Percentiles rank a stretch among this genome's conserved stretches.
These are phyloP conservation scores for Saccharomyces hybrid DNA, from an alignment of 1,139 yeast species.

Conservation along the genomic window DNA sequence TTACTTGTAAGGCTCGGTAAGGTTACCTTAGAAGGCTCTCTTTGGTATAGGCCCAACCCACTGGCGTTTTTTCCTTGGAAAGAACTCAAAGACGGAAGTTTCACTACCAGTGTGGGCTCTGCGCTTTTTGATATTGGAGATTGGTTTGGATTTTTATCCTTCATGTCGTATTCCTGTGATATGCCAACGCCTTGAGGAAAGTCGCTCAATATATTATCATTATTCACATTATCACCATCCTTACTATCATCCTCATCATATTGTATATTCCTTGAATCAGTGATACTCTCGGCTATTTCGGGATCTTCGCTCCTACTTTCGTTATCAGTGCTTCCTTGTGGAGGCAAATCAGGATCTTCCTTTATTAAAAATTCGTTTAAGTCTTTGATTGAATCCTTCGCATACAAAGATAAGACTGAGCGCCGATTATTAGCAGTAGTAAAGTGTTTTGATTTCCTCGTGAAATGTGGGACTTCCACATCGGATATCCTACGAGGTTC, in stretches of 20 bases:
- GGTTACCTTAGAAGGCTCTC: neutral
- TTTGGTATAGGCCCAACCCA: neutral
- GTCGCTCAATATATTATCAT: neutral
- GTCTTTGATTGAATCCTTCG: slow-evolving; percentile 35
- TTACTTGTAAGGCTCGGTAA: neutral
- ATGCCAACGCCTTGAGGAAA: neutral
- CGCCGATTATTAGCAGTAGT: slow-evolving; percentile 57
- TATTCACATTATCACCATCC: neutral
- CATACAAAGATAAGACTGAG: slow-evolving; percentile 60
- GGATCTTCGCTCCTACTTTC: slow-evolving; percentile 12
- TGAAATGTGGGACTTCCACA: slow-evolving; percentile 59
- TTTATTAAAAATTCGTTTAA: slow-evolving; percentile 42
- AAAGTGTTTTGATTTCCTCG: slow-evolving; percentile 57
- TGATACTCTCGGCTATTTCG: neutral
- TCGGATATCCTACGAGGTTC: slow-evolving; percentile 41
- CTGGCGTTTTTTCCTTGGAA: neutral
- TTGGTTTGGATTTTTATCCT: neutral
- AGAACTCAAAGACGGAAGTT: neutral
- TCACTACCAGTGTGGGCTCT: neutral
- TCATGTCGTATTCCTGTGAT: neutral
- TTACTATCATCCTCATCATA: neutral
- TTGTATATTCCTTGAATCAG: neutral
- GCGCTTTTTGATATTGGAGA: neutral
- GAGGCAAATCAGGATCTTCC: slow-evolving; percentile 9
- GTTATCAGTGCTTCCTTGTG: slow-evolving; percentile 8